phyloP scores from a whole-genome alignment of 73 alveolate genomes.

The Urostyla sp. region DNA sequence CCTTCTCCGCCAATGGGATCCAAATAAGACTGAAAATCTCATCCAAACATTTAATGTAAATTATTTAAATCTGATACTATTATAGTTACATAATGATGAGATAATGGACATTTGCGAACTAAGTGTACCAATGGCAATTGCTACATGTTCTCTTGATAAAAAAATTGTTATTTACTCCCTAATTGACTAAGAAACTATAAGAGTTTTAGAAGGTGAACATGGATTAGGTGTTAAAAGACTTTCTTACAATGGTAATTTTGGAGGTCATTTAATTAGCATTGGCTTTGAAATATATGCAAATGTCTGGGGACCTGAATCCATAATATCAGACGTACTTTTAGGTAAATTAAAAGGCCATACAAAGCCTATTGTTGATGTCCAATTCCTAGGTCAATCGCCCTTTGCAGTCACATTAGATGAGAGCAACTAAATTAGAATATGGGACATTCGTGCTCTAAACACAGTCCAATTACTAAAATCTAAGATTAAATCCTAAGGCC shows the following conservation, averaged over 20 bases:
- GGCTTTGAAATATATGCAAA: constrained; percentile 91
- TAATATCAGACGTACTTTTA: constrained; percentile 84
- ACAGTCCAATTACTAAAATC: constrained; percentile 84
- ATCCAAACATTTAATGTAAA: constrained; percentile 1
- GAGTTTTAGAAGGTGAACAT: constrained; percentile 72
- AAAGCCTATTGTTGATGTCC: constrained; percentile 87
- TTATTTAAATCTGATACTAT: too few relatives aligned
- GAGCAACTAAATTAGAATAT: constrained; percentile 86
- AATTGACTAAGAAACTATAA: constrained; percentile 81
- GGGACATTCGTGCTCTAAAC: constrained; percentile 89
- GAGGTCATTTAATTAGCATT: constrained; percentile 85
- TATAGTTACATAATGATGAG: constrained; percentile 78
- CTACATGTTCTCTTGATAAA: constrained; percentile 94
- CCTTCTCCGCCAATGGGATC: constrained; percentile 76
- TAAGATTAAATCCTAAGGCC: constrained; percentile 41
- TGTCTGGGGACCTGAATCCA: constrained; percentile 93
- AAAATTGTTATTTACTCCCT: constrained; percentile 84
- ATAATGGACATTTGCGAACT: constrained; percentile 93
- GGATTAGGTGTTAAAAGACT: constrained; percentile 80
- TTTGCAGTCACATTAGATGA: constrained; percentile 93
- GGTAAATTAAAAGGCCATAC: constrained; percentile 95
- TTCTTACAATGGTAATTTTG: constrained; percentile 81
- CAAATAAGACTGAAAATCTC: constrained; percentile 12
- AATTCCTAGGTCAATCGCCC: constrained; percentile 85
- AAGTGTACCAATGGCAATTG: constrained; percentile 81